Base-by-base conservation (phyloP, 441 rosid species). In the Euphorbia corollata region DNA sequence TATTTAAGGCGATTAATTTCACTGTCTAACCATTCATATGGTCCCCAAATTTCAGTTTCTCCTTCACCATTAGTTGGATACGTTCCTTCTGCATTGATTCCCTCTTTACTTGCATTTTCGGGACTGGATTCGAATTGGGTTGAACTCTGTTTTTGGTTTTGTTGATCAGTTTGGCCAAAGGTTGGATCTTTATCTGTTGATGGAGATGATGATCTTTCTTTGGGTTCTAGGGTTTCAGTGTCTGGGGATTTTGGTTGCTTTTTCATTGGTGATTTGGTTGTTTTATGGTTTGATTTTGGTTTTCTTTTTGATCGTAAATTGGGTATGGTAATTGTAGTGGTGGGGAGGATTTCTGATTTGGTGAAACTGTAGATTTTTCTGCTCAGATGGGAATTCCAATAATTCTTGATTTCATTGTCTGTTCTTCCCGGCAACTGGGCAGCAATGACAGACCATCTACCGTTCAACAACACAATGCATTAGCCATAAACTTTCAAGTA, bases 351-450 rank as follows among this genome's bases (percentile, higher is more conserved):
- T 6, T 56, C 65, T 0, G 47, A 36, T 23, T 38, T 74, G 18
- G 58, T 16, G 74, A 85, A 79, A 43, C 81, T 57, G 65, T 82
- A 83, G 39, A 85, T 82, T 77, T 80, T 91, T 64, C 96, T 72
- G 77, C 90, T 83, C n/a, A 89, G 74, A 70, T 87, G 96, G 38
- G 96, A 86, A 71, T 91, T 91, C 98, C 98, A 91, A 64, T 87
- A 83, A 72, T 91, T 91, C 74, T 91, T 91, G 34, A 92, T 89
- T 83, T 89, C 96, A 67, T 92, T 92, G 65, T 92, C 98, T n/a
- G 96, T 87, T 71, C 96, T 73, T 69, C 96, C 96, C 27, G 91
- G 96, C 72, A 89, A 65, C 41, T 85, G 87, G 59, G 91, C 83
- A 15, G 98, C 98, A 67, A 91, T 89, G 22, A 83, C 68, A 59